Percentiles rank a stretch among this genome's conserved stretches.
These are phyloP conservation scores for Chrysanthemum lavandulifolium DNA, from an alignment of 129 eudicot genomes.

Conservation along the genomic window DNA sequence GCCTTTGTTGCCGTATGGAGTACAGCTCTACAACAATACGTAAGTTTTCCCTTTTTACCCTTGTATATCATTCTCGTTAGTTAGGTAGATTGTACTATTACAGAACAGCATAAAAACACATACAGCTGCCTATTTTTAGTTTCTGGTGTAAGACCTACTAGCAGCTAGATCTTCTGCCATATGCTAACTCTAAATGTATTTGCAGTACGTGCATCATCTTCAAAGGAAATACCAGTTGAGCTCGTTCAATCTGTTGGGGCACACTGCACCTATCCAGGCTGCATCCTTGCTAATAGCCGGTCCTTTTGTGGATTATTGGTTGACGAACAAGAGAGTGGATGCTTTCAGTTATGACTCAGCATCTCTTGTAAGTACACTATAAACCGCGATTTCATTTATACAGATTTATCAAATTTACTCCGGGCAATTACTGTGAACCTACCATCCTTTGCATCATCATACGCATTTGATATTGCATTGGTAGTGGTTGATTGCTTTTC, in stretches of 20 bases:
- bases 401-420: conserved; percentile 7
- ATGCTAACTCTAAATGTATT: conserved; percentile 1
- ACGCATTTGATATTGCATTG: conserved; percentile 10
- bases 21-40: conserved; percentile 82
- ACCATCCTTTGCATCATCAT: not conserved
- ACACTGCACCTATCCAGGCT: conserved; percentile 80
- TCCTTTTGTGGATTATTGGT: conserved; percentile 73
- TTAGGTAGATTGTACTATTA: not conserved
- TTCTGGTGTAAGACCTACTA: too few relatives aligned
- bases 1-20: conserved; percentile 84
- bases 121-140: not conserved
- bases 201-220: conserved; percentile 74
- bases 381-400: conserved; percentile 9
- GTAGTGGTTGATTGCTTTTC: conserved; percentile 3
- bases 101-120: not conserved
- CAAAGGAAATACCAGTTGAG: conserved; percentile 77
- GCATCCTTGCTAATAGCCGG: conserved; percentile 62
- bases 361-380: conserved; percentile 50
- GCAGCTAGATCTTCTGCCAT: too few relatives aligned
- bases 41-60: conserved; percentile 34
- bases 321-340: conserved; percentile 61
- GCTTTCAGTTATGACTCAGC: conserved; percentile 43
- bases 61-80: not conserved
- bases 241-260: conserved; percentile 71
- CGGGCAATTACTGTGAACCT: not conserved